phyloP scores from a whole-genome alignment of 345 rosid genomes.

The Streptanthus diversifolius region DNA sequence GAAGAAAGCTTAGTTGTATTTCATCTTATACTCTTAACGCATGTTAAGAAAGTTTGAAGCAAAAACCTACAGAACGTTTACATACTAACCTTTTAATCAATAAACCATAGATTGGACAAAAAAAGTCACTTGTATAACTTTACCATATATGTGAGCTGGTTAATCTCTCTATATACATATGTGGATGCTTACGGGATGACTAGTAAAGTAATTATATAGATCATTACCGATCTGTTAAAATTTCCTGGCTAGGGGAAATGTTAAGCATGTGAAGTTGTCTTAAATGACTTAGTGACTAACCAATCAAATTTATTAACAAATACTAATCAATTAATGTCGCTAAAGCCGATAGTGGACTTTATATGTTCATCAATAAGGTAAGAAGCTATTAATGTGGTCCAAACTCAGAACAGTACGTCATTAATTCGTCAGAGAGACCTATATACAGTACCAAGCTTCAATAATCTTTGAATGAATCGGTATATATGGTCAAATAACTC shows the following conservation, averaged over 20 bases:
- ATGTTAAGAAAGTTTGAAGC: not conserved
- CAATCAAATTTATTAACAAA: not conserved
- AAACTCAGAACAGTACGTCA: not conserved
- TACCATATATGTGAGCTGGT: not conserved
- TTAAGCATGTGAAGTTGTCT: not conserved
- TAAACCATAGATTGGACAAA: not conserved
- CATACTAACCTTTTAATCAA: not conserved
- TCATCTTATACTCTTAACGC: not conserved
- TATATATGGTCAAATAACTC: not conserved
- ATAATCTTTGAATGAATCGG: not conserved
- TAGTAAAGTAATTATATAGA: not conserved
- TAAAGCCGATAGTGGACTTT: constrained; percentile 11
- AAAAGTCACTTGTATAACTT: not conserved
- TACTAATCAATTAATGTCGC: not conserved
- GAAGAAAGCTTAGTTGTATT: not conserved
- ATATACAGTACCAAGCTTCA: not conserved
- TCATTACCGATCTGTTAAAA: not conserved
- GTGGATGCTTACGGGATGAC: not conserved
- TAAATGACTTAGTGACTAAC: not conserved
- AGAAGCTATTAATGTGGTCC: constrained; percentile 8
- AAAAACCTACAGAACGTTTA: not conserved
- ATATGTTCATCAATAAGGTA: not conserved
- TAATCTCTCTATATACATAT: not conserved
- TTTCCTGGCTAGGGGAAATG: not conserved
- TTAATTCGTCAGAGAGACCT: not conserved